phyloP scores from a whole-genome alignment of 2,329 filamentous ascomycete genomes.

The Ascochyta viciae-villosae region DNA sequence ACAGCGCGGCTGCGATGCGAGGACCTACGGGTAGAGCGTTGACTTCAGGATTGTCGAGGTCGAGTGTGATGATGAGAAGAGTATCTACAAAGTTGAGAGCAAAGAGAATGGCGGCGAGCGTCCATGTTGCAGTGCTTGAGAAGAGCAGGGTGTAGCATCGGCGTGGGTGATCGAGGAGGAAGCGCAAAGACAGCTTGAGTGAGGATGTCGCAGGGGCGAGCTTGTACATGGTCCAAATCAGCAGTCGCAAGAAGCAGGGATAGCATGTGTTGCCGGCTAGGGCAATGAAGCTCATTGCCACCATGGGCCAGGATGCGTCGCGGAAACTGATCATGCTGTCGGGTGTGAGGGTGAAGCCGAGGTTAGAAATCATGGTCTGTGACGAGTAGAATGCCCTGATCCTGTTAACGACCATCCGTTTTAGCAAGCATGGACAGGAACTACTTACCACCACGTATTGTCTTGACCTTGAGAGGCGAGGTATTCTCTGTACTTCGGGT shows the following conservation, averaged over 20 bases:
- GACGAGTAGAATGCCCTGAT: slow-evolving; percentile 47
- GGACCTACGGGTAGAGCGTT: slow-evolving; percentile 52
- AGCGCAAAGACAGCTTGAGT: slow-evolving; percentile 57
- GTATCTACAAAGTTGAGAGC: slow-evolving; percentile 60
- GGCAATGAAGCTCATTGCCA: slow-evolving; percentile 58
- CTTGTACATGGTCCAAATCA: slow-evolving; percentile 63
- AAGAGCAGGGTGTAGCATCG: slow-evolving; percentile 69
- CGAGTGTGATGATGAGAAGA: slow-evolving; percentile 19
- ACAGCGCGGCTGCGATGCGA: slow-evolving; percentile 62
- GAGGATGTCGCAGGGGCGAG: slow-evolving; percentile 47
- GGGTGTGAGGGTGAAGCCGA: slow-evolving; percentile 62
- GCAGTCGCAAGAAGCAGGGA: slow-evolving; percentile 63
- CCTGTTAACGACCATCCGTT: neutral
- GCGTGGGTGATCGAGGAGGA: slow-evolving; percentile 67
- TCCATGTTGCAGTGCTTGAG: slow-evolving; percentile 64
- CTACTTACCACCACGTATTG: slow-evolving; percentile 58
- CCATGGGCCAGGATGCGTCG: slow-evolving; percentile 51
- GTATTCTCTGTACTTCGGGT: slow-evolving; percentile 55
- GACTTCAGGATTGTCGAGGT: slow-evolving; percentile 60
- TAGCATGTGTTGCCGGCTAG: slow-evolving; percentile 63
- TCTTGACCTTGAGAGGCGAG: slow-evolving; percentile 53
- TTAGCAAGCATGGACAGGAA: no score
- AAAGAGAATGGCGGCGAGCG: slow-evolving; percentile 58
- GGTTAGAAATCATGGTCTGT: slow-evolving; percentile 60
- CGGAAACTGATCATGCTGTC: slow-evolving; percentile 67